These are phyloP conservation scores for Sparassis latifolia DNA, from an alignment of 1,284 basidiomycete genomes.

Conservation along the genomic window DNA sequence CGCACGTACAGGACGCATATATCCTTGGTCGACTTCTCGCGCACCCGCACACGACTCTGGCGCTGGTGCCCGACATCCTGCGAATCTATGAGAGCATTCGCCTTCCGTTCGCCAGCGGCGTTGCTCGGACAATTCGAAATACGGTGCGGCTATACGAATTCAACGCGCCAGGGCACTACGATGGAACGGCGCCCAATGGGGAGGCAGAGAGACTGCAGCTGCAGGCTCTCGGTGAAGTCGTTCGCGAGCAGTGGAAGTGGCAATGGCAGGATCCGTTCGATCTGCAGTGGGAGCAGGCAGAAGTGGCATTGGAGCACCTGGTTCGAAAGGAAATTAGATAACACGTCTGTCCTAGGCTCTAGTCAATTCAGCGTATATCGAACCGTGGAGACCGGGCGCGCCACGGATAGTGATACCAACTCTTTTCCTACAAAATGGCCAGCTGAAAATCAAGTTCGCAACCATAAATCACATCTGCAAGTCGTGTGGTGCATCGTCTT, in stretches of 20 bases:
- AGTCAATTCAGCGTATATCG: too few relatives aligned
- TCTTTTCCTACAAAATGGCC: too few relatives aligned
- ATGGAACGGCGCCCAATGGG: conserved; percentile 2
- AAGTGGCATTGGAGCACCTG: conserved; percentile 6
- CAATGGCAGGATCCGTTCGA: conserved; percentile 16
- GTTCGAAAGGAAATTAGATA: not conserved
- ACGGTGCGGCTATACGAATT: conserved; percentile 21
- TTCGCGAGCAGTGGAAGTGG: conserved; percentile 17
- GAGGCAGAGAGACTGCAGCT: conserved; percentile 5
- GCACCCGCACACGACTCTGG: conserved; percentile 16
- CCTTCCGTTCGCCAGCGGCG: conserved; percentile 18
- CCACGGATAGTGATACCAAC: too few relatives aligned
- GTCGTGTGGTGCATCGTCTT: too few relatives aligned
- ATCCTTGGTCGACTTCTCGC: conserved; percentile 29
- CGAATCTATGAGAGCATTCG: conserved; percentile 26
- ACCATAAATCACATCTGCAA: too few relatives aligned
- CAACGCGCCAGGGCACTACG: conserved; percentile 14
- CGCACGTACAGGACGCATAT: conserved; percentile 26
- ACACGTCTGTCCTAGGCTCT: too few relatives aligned
- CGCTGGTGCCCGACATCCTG: conserved; percentile 19
- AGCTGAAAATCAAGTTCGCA: too few relatives aligned
- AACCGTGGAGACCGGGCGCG: too few relatives aligned
- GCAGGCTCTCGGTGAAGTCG: conserved; percentile 8
- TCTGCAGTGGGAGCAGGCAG: conserved; percentile 14
- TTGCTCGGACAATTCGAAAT: conserved; percentile 7